Evolutionary conservation across 345 rosid genomes (phyloP).

Genomic region (Salix caprea): DNA sequence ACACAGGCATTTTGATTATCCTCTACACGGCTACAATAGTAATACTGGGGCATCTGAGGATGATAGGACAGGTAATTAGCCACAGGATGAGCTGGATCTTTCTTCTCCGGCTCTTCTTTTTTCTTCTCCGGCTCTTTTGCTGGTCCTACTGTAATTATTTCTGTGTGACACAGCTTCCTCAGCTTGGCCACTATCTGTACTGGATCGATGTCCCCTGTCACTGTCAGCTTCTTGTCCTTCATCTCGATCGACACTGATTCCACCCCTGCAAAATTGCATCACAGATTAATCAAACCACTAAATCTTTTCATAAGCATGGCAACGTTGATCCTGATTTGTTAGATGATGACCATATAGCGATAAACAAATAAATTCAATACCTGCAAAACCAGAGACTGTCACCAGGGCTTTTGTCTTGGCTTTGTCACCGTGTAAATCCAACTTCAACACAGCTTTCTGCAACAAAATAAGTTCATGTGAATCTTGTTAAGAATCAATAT

Average conservation of each 20-base stretch:
- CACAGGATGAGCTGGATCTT: too few relatives aligned
- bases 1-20: slow-evolving; percentile 12
- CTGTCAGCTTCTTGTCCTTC: slow-evolving; percentile 57
- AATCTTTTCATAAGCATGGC: too few relatives aligned
- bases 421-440: slow-evolving; percentile 23
- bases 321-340: too few relatives aligned
- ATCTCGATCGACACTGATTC: slow-evolving; percentile 49
- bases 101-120: not conserved
- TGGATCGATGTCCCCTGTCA: slow-evolving; percentile 50
- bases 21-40: too few relatives aligned
- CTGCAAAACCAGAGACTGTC: slow-evolving; percentile 27
- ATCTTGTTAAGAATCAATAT: not conserved
- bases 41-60: too few relatives aligned
- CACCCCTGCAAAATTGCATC: slow-evolving; percentile 30
- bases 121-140: too few relatives aligned
- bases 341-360: not conserved
- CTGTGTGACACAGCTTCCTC: not conserved
- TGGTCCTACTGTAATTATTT: slow-evolving; percentile 8
- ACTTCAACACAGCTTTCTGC: slow-evolving; percentile 19
- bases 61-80: too few relatives aligned
- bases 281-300: not conserved
- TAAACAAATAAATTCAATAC: slow-evolving; percentile 15
- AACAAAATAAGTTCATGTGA: not conserved
- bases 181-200: not conserved
- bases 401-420: slow-evolving; percentile 32